Conservation (phyloP, 495 filamentous ascomycete genomes). For the Penicillium tannophilum region DNA sequence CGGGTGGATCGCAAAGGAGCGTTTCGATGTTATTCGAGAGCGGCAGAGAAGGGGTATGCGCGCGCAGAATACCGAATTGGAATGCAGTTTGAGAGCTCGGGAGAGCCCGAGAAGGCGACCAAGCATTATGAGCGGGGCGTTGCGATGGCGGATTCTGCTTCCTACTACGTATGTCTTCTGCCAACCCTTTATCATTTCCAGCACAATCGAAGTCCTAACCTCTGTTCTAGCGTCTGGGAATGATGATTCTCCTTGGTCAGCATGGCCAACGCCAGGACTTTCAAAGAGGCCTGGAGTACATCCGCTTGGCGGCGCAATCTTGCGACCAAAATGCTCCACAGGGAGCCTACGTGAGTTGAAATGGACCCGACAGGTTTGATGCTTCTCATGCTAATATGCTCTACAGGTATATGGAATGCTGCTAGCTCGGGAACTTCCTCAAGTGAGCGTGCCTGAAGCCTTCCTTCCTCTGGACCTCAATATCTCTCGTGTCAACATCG, state of each 20-base stretch:
- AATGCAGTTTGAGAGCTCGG: conserved; percentile 95
- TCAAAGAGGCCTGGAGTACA: conserved; percentile 73
- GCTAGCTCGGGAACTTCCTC: conserved; percentile 82
- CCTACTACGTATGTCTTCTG: conserved; percentile 65
- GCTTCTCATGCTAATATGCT: background rate
- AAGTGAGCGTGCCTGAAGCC: conserved; percentile 76
- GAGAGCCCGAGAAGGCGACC: conserved; percentile 87
- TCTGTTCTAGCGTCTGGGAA: conserved; percentile 69
- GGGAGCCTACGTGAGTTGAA: conserved; percentile 76
- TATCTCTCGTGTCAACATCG: conserved; percentile 82
- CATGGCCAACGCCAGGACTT: conserved; percentile 85
- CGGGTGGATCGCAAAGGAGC: conserved; percentile 92
- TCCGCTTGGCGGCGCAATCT: conserved; percentile 77
- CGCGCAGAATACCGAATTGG: conserved; percentile 95
- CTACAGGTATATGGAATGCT: conserved; percentile 88
- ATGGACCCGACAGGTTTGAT: background rate
- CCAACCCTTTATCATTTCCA: background rate
- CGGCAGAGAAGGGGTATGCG: conserved; percentile 90
- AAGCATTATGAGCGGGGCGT: conserved; percentile 84
- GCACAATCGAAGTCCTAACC: background rate
- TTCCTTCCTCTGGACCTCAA: conserved; percentile 74
- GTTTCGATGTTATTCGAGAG: conserved; percentile 77
- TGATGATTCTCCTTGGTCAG: conserved; percentile 96
- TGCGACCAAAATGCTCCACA: conserved; percentile 98
- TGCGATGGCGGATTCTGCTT: conserved; percentile 81